phyloP scores from a whole-genome alignment of 2,329 filamentous ascomycete genomes.

The Whalleya microplaca region DNA sequence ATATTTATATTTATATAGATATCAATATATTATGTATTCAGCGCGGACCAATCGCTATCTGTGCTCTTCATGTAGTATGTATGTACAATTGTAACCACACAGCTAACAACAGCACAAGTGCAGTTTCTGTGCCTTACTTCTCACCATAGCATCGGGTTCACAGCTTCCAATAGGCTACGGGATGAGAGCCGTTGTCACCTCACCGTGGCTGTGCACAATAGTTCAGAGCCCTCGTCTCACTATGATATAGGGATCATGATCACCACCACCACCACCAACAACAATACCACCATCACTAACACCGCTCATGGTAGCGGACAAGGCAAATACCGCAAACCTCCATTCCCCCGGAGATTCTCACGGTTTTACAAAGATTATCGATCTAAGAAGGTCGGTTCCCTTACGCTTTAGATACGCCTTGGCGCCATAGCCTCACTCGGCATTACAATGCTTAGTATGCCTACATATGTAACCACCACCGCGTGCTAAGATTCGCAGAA shows the following conservation, averaged over 20 bases:
- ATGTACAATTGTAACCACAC: conserved; percentile 4
- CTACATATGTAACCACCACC: neutral
- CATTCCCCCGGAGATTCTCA: neutral
- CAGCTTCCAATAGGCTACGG: conserved; percentile 7
- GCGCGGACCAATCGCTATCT: neutral
- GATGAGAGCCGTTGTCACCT: conserved; percentile 3
- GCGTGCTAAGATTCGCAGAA: neutral
- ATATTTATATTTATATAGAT: neutral
- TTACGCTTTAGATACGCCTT: neutral
- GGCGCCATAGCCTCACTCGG: neutral
- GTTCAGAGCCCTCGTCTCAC: conserved; percentile 5
- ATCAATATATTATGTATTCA: neutral
- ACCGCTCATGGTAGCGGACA: neutral
- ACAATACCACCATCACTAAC: too few species aligned
- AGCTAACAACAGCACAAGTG: conserved; percentile 3
- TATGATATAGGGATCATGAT: neutral
- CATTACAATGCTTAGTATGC: neutral
- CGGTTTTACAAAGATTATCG: neutral
- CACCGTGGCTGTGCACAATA: conserved; percentile 24
- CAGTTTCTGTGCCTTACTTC: conserved; percentile 6
- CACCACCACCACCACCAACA: neutral
- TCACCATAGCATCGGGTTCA: conserved; percentile 18
- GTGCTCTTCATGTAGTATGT: conserved; percentile 2
- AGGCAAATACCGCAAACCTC: neutral
- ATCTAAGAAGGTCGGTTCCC: neutral